Base-by-base conservation (phyloP, 306 rosid genomes). In the Psophocarpus tetragonolobus region DNA sequence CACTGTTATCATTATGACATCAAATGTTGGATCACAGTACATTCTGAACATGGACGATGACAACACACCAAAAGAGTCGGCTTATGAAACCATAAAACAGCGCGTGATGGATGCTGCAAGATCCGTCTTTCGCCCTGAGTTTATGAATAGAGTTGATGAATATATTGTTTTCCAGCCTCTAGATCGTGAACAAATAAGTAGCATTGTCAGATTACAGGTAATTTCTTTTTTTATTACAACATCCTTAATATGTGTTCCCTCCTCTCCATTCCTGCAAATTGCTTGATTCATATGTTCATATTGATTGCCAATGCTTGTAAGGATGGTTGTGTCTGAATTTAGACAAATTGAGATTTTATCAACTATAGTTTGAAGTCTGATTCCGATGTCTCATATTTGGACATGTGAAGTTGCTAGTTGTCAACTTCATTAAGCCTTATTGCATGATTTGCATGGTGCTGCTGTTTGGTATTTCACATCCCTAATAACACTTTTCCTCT, bases 101-200 rank as follows among this genome's bases (percentile, higher is more conserved):
- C 90, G 99, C 1, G 97, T 95, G 35, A 60, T 95, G 93, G 99
- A 92, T 27, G 93, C 99, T 65, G 97, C 97, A 32, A 89, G 97
- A 77, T 85, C 99, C 6, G 62, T 95, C 70, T 95, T 95, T 27
- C 93, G 97, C 13, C 99, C 97, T 0, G 97, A 92, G 87, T 95
- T 95, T 88, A 95, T 95, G 97, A 95, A 95, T 33, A 88, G 99
- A 64, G 92, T 95, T 56, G 97, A 95, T 4, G 99, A 91, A 82
- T 95, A 92, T 86, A 95, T 95, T 24, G 97, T 95, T 50, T 95
- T 95, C 96, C 97, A 95, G 84, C 97, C 97, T 62, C 84, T 95
- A 36, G 92, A 92, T 73, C 97, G 94, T 0, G 90, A 92, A 0
- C 99, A 95, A 73, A 92, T 92, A 7, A 86, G 76, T 86, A 87